phyloP scores from a whole-genome alignment of 768 basidiomycete genomes.

The Favolaschia claudopus region DNA sequence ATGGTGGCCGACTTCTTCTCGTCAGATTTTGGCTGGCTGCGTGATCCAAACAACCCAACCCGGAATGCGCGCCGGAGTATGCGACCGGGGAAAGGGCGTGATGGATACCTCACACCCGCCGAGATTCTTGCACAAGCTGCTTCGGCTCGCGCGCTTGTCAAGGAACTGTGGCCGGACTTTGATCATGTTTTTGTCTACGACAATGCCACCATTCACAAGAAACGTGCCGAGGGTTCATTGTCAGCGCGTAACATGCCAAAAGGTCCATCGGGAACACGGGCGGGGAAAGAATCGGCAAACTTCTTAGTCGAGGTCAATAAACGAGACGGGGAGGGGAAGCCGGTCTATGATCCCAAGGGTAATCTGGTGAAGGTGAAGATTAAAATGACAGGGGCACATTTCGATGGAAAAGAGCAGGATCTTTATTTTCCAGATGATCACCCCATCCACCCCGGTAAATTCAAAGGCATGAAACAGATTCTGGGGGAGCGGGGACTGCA shows the following conservation, averaged over 20 bases:
- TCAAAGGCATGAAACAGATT: slow-evolving; percentile 39
- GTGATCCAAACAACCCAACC: neutral
- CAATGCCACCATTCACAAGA: too few species aligned
- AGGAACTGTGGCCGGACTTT: slow-evolving; percentile 10
- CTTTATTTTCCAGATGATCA: slow-evolving; percentile 32
- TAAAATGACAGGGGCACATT: too few species aligned
- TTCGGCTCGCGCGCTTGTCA: slow-evolving; percentile 29
- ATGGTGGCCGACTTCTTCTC: too few species aligned
- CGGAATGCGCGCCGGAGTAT: slow-evolving; percentile 2
- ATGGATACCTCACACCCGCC: slow-evolving; percentile 31
- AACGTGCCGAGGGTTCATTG: slow-evolving; percentile 33
- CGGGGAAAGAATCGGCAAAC: slow-evolving; percentile 25
- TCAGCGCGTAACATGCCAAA: slow-evolving; percentile 23
- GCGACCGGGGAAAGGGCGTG: too few species aligned
- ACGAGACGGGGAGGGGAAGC: slow-evolving; percentile 18
- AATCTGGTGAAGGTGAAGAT: slow-evolving; percentile 21
- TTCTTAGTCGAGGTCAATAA: too few species aligned
- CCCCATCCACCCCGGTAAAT: slow-evolving; percentile 22
- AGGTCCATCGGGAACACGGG: neutral
- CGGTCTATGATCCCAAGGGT: slow-evolving; percentile 16
- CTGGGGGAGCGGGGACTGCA: slow-evolving; percentile 27
- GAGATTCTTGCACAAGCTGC: slow-evolving; percentile 17
- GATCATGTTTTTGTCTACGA: too few species aligned
- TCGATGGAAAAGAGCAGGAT: too few species aligned
- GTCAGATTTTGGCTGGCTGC: slow-evolving; percentile 26